A percentile compares a stretch with the other conserved stretches of the same genome.
Evolutionary conservation across 768 basidiomycete genomes (phyloP).

Genomic region (Boletus rubroflammeus): DNA sequence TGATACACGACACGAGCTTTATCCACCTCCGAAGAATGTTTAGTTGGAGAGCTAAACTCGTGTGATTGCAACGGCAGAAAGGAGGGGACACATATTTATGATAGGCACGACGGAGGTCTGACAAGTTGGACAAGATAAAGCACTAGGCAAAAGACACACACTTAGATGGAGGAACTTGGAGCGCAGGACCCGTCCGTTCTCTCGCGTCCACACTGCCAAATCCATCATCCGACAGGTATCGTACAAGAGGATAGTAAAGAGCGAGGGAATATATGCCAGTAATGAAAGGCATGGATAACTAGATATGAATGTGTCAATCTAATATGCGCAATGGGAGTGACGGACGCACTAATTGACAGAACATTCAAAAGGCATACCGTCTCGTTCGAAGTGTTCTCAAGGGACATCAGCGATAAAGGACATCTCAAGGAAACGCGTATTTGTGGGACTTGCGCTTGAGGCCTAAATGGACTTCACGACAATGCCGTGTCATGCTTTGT

Average conservation of each 20-base stretch:
- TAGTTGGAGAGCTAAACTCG: background rate
- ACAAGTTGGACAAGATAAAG: background rate
- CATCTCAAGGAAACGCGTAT: background rate
- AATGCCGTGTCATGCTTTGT: constrained; percentile 6
- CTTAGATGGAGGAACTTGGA: background rate
- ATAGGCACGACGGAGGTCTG: background rate
- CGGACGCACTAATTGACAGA: background rate
- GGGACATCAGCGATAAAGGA: background rate
- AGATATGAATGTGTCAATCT: background rate
- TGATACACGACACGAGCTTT: background rate
- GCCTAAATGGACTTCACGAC: constrained; percentile 15
- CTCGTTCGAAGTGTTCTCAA: background rate
- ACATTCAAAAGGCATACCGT: background rate
- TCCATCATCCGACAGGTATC: background rate
- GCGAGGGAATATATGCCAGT: background rate
- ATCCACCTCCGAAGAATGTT: background rate
- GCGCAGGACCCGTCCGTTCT: background rate
- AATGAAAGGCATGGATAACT: background rate
- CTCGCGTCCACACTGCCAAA: background rate
- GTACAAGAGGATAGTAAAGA: background rate
- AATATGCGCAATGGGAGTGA: too few relatives aligned
- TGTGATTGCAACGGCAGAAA: background rate
- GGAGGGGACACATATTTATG: background rate
- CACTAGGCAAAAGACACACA: background rate
- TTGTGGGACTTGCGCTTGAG: constrained; percentile 5